Percentiles rank a stretch among this genome's conserved stretches.
These are phyloP conservation scores for Geoglossum cookeanum DNA, from an alignment of 2,329 filamentous ascomycete genomes.

Conservation along the genomic window DNA sequence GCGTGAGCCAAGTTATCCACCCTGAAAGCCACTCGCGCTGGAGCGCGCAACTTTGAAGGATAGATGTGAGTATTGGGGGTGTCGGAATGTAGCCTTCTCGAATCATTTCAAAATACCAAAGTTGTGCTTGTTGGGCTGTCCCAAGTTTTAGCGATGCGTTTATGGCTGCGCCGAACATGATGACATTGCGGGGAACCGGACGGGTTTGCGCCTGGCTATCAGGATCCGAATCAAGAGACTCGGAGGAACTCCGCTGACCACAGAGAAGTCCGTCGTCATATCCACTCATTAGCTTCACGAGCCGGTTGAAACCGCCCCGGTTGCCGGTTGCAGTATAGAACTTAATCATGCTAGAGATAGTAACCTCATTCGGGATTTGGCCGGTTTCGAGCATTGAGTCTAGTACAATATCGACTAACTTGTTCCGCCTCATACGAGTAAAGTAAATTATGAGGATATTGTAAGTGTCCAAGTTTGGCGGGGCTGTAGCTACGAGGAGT, in stretches of 20 bases:
- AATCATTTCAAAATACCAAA: slow-evolving; percentile 1
- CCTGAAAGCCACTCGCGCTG: slow-evolving; percentile 2
- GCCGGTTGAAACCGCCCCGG: neutral
- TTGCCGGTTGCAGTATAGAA: neutral
- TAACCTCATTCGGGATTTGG: neutral
- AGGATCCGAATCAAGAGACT: neutral
- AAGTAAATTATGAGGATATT: slow-evolving; percentile 55
- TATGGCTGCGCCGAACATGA: neutral
- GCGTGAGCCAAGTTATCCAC: neutral
- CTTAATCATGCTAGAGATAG: neutral
- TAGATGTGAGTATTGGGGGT: slow-evolving; percentile 1
- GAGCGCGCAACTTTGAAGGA: neutral
- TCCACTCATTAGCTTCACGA: neutral
- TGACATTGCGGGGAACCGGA: neutral
- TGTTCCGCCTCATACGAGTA: slow-evolving; percentile 28
- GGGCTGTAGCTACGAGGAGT: slow-evolving; percentile 39
- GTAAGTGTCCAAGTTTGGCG: slow-evolving; percentile 49
- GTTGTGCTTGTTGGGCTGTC: neutral
- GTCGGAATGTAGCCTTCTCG: neutral
- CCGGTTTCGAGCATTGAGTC: slow-evolving; percentile 25
- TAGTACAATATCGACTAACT: slow-evolving; percentile 34
- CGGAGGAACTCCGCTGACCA: neutral
- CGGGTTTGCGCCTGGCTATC: neutral
- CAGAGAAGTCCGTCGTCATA: neutral
- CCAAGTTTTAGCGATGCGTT: neutral